Evolutionary conservation across 805 yeast genomes (phyloP).

Genomic region (Wickerhamomyces pijperi): DNA sequence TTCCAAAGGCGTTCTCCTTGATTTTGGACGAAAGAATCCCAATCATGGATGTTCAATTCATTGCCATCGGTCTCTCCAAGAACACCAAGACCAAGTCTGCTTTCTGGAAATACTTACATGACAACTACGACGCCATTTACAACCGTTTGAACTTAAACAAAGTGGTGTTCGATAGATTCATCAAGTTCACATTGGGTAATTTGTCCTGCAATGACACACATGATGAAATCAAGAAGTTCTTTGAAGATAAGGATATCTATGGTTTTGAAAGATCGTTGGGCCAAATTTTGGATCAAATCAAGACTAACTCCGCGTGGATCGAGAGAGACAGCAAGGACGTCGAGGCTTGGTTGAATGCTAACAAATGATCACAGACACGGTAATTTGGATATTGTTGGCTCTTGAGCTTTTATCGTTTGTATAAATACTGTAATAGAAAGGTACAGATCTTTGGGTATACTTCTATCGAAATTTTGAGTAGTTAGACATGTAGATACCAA

Average conservation of each 20-base stretch:
- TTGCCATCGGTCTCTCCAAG: constrained; percentile 58
- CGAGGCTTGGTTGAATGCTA: constrained; percentile 26
- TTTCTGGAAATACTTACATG: constrained; percentile 60
- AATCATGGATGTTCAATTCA: constrained; percentile 67
- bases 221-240: constrained; percentile 38
- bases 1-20: constrained; percentile 41
- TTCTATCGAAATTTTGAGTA: too few relatives aligned
- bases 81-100: constrained; percentile 52
- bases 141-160: constrained; percentile 66
- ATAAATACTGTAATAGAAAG: too few relatives aligned
- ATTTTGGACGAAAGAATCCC: constrained; percentile 44
- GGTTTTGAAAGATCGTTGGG: constrained; percentile 56
- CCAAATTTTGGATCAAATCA: constrained; percentile 47
- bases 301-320: constrained; percentile 47
- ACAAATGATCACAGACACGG: background rate
- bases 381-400: too few relatives aligned
- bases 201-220: constrained; percentile 44
- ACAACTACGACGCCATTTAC: constrained; percentile 59
- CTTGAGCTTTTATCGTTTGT: too few relatives aligned
- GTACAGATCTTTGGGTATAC: too few relatives aligned
- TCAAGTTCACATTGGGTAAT: constrained; percentile 47
- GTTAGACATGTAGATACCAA: too few relatives aligned
- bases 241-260: constrained; percentile 38
- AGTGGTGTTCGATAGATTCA: constrained; percentile 67
- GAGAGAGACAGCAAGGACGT: constrained; percentile 41